These are phyloP conservation scores for Elsinoe fawcettii DNA, from an alignment of 2,329 filamentous ascomycete genomes.

Conservation along the genomic window DNA sequence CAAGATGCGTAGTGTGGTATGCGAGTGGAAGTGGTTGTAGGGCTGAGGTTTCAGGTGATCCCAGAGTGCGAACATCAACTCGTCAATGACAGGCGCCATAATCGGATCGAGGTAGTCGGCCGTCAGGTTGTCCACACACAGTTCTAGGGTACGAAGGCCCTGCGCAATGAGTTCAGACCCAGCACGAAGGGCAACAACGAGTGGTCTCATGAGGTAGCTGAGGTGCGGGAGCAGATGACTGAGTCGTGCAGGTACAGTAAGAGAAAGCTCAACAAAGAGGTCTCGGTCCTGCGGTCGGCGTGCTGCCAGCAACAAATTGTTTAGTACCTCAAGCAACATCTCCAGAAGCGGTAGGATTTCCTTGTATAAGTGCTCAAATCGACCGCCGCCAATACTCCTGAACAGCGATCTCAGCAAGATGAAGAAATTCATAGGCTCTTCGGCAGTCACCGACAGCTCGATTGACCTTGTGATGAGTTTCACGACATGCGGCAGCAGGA, in stretches of 20 bases:
- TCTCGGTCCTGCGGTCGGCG: conserved; percentile 86
- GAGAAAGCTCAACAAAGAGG: conserved; percentile 90
- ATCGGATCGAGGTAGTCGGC: conserved; percentile 97
- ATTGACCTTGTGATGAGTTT: conserved; percentile 98
- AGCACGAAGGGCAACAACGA: conserved; percentile 89
- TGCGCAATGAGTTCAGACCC: conserved; percentile 92
- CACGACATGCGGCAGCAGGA: conserved; percentile 89
- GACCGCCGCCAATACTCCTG: conserved; percentile 89
- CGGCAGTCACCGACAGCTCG: conserved; percentile 86
- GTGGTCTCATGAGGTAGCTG: conserved; percentile 90
- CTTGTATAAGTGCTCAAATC: conserved; percentile 97
- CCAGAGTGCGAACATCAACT: conserved; percentile 95
- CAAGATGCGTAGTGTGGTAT: conserved; percentile 94
- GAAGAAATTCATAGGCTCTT: conserved; percentile 99
- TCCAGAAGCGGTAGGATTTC: conserved; percentile 92
- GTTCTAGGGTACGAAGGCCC: conserved; percentile 81
- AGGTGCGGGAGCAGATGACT: conserved; percentile 93
- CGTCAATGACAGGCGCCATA: conserved; percentile 97
- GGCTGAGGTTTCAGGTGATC: conserved; percentile 89
- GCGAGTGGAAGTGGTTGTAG: conserved; percentile 94
- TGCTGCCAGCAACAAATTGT: conserved; percentile 84
- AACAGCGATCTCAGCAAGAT: conserved; percentile 86
- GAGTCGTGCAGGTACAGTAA: conserved; percentile 88
- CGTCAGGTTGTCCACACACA: conserved; percentile 96
- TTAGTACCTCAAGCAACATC: conserved; percentile 95